Conservation (phyloP, 352 stramenopile species). For the Globisporangium uncinulatum region DNA sequence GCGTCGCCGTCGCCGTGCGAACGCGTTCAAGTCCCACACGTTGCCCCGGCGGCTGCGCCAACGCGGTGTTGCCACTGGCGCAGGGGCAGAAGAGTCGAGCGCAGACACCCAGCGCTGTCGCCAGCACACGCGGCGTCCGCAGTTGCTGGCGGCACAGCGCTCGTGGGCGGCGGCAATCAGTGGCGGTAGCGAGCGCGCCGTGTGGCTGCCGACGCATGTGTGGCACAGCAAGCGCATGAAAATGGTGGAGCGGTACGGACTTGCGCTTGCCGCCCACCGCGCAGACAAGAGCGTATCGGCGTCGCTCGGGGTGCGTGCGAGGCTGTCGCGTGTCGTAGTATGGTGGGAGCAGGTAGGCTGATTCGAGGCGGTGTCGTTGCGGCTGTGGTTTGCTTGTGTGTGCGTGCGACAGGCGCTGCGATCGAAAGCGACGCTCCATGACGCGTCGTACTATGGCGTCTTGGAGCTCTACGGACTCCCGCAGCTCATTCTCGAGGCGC, state of each 20-base stretch:
- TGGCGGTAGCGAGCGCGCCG: slow-evolving; percentile 15
- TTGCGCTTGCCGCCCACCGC: slow-evolving; percentile 36
- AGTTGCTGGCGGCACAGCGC: slow-evolving; percentile 32
- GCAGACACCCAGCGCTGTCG: slow-evolving; percentile 30
- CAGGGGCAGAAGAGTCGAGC: background rate
- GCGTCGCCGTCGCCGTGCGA: slow-evolving; percentile 63
- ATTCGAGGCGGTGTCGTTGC: too few relatives aligned
- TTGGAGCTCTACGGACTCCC: slow-evolving; percentile 60
- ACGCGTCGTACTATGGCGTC: slow-evolving; percentile 58
- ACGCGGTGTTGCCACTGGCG: background rate
- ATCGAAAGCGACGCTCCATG: slow-evolving; percentile 45
- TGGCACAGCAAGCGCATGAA: slow-evolving; percentile 79
- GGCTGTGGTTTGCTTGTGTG: background rate
- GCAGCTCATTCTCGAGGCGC: slow-evolving; percentile 47
- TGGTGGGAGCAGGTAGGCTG: background rate
- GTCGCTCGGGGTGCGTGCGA: slow-evolving; percentile 25
- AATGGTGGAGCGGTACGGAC: slow-evolving; percentile 47
- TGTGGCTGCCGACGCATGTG: slow-evolving; percentile 59
- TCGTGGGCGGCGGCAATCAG: slow-evolving; percentile 42
- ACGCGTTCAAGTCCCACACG: slow-evolving; percentile 71
- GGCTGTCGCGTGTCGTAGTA: background rate
- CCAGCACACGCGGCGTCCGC: slow-evolving; percentile 53
- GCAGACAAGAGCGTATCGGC: slow-evolving; percentile 65
- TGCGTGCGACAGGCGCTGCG: slow-evolving; percentile 28
- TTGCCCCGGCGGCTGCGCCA: slow-evolving; percentile 56